Evolutionary conservation across 1,284 basidiomycete genomes (phyloP).

Genomic region (Amylostereum chailletii): DNA sequence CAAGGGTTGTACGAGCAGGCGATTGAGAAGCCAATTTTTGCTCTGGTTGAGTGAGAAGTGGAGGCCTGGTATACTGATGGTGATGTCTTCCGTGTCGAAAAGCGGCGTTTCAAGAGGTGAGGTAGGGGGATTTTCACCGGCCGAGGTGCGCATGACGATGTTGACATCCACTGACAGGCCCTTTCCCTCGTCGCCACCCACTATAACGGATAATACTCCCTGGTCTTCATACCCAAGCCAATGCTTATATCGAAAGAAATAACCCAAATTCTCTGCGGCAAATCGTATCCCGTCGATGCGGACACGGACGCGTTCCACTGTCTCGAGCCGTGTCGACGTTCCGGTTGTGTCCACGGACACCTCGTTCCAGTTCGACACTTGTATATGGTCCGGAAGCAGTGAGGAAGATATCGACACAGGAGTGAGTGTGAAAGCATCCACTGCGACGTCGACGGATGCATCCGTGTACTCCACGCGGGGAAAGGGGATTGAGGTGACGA

Average conservation of each 20-base stretch:
- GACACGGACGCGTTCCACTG: slow-evolving; percentile 25
- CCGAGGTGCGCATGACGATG: slow-evolving; percentile 23
- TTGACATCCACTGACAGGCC: slow-evolving; percentile 31
- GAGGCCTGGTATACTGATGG: slow-evolving; percentile 28
- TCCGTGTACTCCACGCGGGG: slow-evolving; percentile 32
- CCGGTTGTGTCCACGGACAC: slow-evolving; percentile 23
- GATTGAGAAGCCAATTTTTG: slow-evolving; percentile 42
- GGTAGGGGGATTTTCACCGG: slow-evolving; percentile 13
- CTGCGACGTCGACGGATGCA: slow-evolving; percentile 23
- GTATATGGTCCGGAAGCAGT: slow-evolving; percentile 33
- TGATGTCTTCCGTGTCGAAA: slow-evolving; percentile 32
- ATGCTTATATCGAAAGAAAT: slow-evolving; percentile 32
- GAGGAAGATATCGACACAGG: slow-evolving; percentile 17
- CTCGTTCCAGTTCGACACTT: slow-evolving; percentile 34
- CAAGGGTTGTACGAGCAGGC: slow-evolving; percentile 36
- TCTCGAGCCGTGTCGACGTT: slow-evolving; percentile 15
- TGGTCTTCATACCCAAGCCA: slow-evolving; percentile 34
- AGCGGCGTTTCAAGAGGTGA: slow-evolving; percentile 16
- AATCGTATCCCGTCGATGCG: slow-evolving; percentile 36
- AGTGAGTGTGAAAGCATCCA: slow-evolving; percentile 30
- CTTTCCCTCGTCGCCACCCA: slow-evolving; percentile 20
- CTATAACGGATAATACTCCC: slow-evolving; percentile 33
- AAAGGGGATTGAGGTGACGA: slow-evolving; percentile 30
- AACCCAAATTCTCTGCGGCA: slow-evolving; percentile 31
- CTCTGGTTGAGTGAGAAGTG: slow-evolving; percentile 29